Evolutionary conservation across 169 alveolate species (phyloP), one percentile per base, ranked within the genome.

Genomic region (Amoebophrya sp.): DNA sequence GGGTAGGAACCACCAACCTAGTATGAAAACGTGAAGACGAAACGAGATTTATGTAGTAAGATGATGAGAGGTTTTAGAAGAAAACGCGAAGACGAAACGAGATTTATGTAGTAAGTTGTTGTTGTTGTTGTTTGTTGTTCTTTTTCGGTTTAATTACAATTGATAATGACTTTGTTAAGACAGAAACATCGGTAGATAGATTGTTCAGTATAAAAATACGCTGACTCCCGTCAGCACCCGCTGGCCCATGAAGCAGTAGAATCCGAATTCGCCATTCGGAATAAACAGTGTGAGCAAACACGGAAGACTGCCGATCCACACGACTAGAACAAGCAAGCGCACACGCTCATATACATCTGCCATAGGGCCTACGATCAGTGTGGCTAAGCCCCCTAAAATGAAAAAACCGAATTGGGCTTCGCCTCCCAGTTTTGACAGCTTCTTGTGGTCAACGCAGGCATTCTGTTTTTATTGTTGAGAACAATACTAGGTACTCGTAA

Each of bases 1-100:
- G 83, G 83, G 83, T 12, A 65, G 36, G 83, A 65, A 65, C 83
- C 83, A 36, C 83, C 83, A 36, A 65, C 83, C 83, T 65, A n/a
- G n/a, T n/a, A 18, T 47, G 65, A 47, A 47, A 47, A 18, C 65
- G 65, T 47, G n/a, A n/a, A n/a, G n/a, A n/a, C n/a, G n/a, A n/a
- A n/a, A n/a, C n/a, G n/a, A n/a, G n/a, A n/a, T n/a, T n/a, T n/a
- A n/a, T n/a, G n/a, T n/a, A n/a, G n/a, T n/a, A n/a, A n/a, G n/a
- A n/a, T n/a, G n/a, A n/a, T n/a, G n/a, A n/a, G n/a, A n/a, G n/a
- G n/a, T n/a, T n/a, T n/a, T n/a, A n/a, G n/a, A n/a, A n/a, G n/a
- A n/a, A n/a, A n/a, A n/a, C n/a, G n/a, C n/a, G n/a, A n/a, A n/a
- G n/a, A n/a, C n/a, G n/a, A n/a, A n/a, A n/a, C n/a, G n/a, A n/a